Percentiles rank a stretch among this genome's conserved stretches.
phyloP scores from a whole-genome alignment of 176 grass and related monocot genomes.

The Canna indica region DNA sequence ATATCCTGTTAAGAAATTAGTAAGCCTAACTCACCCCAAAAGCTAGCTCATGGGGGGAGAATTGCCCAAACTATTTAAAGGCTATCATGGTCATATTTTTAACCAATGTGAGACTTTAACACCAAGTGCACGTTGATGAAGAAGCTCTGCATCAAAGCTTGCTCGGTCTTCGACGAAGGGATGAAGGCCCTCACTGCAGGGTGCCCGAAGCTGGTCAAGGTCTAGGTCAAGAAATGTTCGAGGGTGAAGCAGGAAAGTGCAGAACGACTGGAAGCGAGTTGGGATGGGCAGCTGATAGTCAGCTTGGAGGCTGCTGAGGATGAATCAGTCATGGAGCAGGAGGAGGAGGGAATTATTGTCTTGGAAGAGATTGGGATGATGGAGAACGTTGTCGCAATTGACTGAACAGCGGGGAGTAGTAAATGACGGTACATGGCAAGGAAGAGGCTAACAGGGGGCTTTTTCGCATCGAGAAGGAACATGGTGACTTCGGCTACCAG shows the following conservation, averaged over 20 bases:
- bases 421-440: background rate
- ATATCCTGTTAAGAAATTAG: no score
- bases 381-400: background rate
- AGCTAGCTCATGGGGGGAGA: no score
- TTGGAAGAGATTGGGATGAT: background rate
- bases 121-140: constrained; percentile 63
- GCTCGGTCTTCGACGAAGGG: constrained; percentile 69
- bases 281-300: constrained; percentile 34
- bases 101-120: no score
- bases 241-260: constrained; percentile 50
- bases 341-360: background rate
- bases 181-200: constrained; percentile 65
- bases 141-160: constrained; percentile 98
- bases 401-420: background rate
- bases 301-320: constrained; percentile 35
- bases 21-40: no score
- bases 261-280: constrained; percentile 44
- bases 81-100: no score
- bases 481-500: background rate
- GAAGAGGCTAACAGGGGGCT: background rate
- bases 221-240: constrained; percentile 86
- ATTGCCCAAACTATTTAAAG: no score
- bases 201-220: constrained; percentile 81
- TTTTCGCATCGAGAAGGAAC: background rate
- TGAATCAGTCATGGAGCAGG: constrained; percentile 24